Base-by-base conservation (phyloP, 1,284 basidiomycete species). In the Rhodotorula sp. region DNA sequence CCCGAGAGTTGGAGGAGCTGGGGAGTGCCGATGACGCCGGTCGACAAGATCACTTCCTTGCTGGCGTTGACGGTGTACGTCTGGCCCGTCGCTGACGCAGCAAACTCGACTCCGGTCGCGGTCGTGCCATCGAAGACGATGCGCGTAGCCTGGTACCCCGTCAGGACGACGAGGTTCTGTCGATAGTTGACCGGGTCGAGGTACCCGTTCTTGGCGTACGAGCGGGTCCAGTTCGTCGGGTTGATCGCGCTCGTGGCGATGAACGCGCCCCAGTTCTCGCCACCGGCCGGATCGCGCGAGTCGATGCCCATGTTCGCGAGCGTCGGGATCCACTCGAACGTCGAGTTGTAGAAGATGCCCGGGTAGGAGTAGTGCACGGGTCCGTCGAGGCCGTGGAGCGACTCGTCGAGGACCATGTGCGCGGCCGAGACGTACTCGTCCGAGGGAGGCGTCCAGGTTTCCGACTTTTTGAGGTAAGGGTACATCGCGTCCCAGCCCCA, bases 1-100 rank as follows among this genome's bases (percentile, higher is more conserved):
- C 90, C 90, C 67, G 87, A 89, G 15, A 86, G 81, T 83, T 88
- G 84, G 52, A 91, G 82, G 26, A 90, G 82, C 70, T 89, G 61
- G 20, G 77, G 77, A 9, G 75, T 73, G 73, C 79, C 65, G 79
- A 75, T 64, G 76, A 76, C 62, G 40, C 89, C 89, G 40, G 85
- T 86, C 24, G 83, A 81, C n/a, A 88, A 76, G 59, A 88, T 83
- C 47, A 87, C 86, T 75, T 88, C 87, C 71, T 83, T 83, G 73
- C 80, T 83, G 31, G 86, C 88, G 52, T 79, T 81, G 50, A 84
- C 81, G 5, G 82, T 83, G 75, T 83, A 82, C 24, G 69, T 71
- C 18, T 79, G 64, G 16, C 75, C 81, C n/a, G 70, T 68, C 34
- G 76, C 79, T 4, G 77, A 68, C 13, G 75, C 71, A 1, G 80